phyloP scores from a whole-genome alignment of 2,329 filamentous ascomycete genomes.

The Neophaeococcomyces aloes region DNA sequence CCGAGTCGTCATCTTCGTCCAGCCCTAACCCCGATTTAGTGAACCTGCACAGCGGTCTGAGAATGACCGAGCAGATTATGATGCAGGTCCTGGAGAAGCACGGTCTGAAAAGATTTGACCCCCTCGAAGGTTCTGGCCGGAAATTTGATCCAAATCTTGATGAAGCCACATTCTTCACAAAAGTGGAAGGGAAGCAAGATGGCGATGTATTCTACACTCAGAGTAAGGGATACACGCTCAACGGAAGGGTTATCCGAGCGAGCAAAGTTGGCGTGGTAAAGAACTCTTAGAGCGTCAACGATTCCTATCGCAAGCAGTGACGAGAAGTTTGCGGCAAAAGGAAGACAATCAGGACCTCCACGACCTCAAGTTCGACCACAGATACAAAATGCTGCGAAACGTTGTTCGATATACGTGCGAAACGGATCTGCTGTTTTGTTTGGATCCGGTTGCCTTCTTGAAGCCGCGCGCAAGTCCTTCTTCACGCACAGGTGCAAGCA shows the following conservation, averaged over 20 bases:
- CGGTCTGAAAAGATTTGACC: constrained; percentile 80
- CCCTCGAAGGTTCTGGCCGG: constrained; percentile 53
- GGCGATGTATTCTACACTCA: constrained; percentile 85
- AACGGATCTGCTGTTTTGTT: too few species aligned
- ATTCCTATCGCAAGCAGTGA: neutral
- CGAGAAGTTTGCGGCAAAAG: neutral
- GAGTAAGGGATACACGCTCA: constrained; percentile 91
- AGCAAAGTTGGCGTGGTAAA: constrained; percentile 96
- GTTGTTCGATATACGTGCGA: too few species aligned
- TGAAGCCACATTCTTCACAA: constrained; percentile 91
- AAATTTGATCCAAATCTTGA: constrained; percentile 96
- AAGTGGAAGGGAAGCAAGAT: constrained; percentile 77
- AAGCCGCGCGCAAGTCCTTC: too few species aligned
- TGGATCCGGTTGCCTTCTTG: too few species aligned
- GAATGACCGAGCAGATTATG: constrained; percentile 88
- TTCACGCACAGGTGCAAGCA: too few species aligned
- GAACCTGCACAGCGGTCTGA: constrained; percentile 76
- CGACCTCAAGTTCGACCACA: too few species aligned
- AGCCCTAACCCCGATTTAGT: constrained; percentile 59
- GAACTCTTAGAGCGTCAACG: constrained; percentile 45
- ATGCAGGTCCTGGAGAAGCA: constrained; percentile 86
- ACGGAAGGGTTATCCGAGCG: constrained; percentile 77
- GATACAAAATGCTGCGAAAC: too few species aligned
- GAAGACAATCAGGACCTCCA: neutral
- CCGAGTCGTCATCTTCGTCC: constrained; percentile 31